Evolutionary conservation across 805 yeast species (phyloP), one percentile per base, ranked within the genome.

Genomic region (Kazachstania viticola): DNA sequence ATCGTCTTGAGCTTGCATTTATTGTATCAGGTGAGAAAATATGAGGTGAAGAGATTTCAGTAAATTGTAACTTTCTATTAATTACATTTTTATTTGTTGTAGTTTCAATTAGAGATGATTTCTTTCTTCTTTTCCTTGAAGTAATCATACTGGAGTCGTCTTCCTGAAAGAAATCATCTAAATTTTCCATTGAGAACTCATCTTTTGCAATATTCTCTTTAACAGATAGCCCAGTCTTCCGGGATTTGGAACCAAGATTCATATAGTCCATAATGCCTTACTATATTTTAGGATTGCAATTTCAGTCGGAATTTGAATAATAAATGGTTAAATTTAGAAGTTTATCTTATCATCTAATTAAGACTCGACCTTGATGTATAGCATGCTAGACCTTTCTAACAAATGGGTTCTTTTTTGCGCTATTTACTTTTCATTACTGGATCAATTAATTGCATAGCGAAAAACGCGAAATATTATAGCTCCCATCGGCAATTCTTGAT

Each of bases 151-250:
- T 34, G 4, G 36, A 35, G 12, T 46, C 47, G 30, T 74, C 79
- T 31, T 75, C 80, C 29, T 64, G 64, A 31, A 77, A 79, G 50
- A 77, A 79, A 37, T 77, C 84, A 39, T 75, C 76, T 12, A 79
- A 46, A 43, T 42, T 39, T 35, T 46, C 48, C 47, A 42, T 42
- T 27, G 38, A 33, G 31, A 35, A 41, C 15, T 42, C 44, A 40
- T 46, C 46, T 21, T 32, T 39, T 7, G 31, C 25, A 15, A 44
- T 32, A 16, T 34, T 32, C 28, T 38, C 34, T 28, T 31, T 40
- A 9, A 38, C 43, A 7, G 33, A 32, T 7, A 45, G 17, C n/a
- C 84, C 85, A 0, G 82, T 75, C 48, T 73, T 76, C 17, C 87
- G 65, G 25, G 84, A 73, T 44, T 61, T 65, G 24, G 64, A 57